A percentile compares a stretch with the other conserved stretches of the same genome.
Evolutionary conservation across 83 land plant species (phyloP).

Genomic region (Picea engelmannii): DNA sequence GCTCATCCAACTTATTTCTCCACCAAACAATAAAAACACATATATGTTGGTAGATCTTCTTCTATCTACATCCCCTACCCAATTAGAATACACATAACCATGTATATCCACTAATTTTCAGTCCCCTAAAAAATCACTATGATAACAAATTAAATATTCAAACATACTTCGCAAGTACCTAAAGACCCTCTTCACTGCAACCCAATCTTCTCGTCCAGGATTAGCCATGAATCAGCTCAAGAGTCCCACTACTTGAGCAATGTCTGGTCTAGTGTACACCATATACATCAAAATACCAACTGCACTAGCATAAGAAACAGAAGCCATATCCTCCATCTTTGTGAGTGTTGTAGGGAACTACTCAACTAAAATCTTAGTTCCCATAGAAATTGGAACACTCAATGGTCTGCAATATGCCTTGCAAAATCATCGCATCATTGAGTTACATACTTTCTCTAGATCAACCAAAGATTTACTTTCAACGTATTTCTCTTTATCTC

Average conservation of each 20-base stretch:
- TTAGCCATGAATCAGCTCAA: background rate
- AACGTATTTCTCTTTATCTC: no score
- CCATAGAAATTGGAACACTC: background rate
- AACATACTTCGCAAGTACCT: background rate
- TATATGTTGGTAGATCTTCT: no score
- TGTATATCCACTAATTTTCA: no score
- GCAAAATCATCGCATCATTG: background rate
- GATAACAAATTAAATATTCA: no score
- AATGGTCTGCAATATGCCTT: background rate
- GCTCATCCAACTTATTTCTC: no score
- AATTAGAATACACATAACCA: no score
- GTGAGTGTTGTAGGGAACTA: background rate
- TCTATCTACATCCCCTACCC: no score
- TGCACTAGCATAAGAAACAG: background rate
- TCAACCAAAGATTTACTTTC: no score
- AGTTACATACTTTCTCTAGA: no score
- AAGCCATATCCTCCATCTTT: background rate
- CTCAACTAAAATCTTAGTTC: background rate
- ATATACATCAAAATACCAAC: background rate
- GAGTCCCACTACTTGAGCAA: background rate
- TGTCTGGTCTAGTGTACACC: background rate
- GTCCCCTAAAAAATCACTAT: no score
- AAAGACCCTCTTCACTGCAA: background rate
- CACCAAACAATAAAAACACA: no score
- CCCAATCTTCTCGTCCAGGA: background rate